phyloP scores from a whole-genome alignment of 108 stramenopile genomes.

The Pinguiococcus pyrenoidosus region DNA sequence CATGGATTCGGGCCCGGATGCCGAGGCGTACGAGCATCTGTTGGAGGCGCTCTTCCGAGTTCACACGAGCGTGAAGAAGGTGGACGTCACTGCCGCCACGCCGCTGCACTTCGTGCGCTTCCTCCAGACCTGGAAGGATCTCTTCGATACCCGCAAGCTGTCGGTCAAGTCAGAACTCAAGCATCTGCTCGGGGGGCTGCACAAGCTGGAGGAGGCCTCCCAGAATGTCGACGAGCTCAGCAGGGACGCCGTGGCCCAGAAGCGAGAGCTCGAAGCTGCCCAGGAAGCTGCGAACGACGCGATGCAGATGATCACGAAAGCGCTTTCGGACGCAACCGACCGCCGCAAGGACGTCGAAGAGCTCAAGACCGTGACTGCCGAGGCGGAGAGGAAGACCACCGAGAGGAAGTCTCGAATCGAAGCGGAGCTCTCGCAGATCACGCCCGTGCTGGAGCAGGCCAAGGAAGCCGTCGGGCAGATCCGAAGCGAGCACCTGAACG shows the following conservation, averaged over 20 bases:
- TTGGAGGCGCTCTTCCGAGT: constrained; percentile 23
- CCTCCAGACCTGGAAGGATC: constrained; percentile 6
- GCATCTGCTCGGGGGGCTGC: constrained; percentile 37
- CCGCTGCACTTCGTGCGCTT: constrained; percentile 31
- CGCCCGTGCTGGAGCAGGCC: constrained; percentile 43
- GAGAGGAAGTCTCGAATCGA: constrained; percentile 40
- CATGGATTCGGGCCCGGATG: too few species aligned
- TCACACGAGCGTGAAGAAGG: constrained; percentile 23
- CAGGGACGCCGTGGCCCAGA: constrained; percentile 29
- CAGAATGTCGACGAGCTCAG: constrained; percentile 37
- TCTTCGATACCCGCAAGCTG: constrained; percentile 6
- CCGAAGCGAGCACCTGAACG: constrained; percentile 40
- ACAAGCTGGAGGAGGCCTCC: constrained; percentile 41
- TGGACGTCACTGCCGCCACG: constrained; percentile 20
- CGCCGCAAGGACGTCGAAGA: constrained; percentile 34
- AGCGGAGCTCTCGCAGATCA: constrained; percentile 34
- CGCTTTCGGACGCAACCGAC: constrained; percentile 31
- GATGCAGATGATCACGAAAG: constrained; percentile 50
- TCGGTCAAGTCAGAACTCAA: constrained; percentile 16
- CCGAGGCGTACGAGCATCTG: constrained; percentile 10
- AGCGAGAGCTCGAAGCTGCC: constrained; percentile 30
- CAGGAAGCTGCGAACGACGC: constrained; percentile 42
- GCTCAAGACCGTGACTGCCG: constrained; percentile 24
- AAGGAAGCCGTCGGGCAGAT: constrained; percentile 46
- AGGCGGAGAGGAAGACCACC: constrained; percentile 30